Evolutionary conservation across 805 yeast species (phyloP).

Genomic region (Wickerhamomyces sydowiorum): DNA sequence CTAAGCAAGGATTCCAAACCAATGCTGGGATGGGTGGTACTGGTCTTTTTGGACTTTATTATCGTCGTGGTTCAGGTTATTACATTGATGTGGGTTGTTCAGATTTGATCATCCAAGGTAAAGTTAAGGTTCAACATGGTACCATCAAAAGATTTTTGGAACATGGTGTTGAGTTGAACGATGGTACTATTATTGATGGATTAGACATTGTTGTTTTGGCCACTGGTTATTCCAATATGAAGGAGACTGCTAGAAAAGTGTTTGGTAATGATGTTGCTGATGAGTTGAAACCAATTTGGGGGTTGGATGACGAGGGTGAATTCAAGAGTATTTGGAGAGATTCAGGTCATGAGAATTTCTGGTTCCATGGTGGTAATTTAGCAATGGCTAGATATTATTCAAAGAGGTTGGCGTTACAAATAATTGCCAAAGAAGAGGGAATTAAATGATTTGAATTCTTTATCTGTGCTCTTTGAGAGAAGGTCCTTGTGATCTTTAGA

Average conservation of each 20-base stretch:
- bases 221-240: slow-evolving; percentile 39
- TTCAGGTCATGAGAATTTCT: slow-evolving; percentile 34
- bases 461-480: neutral
- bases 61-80: slow-evolving; percentile 40
- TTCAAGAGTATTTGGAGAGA: slow-evolving; percentile 32
- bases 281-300: slow-evolving; percentile 35
- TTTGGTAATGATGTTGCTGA: slow-evolving; percentile 33
- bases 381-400: slow-evolving; percentile 33
- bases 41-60: slow-evolving; percentile 35
- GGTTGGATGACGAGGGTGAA: slow-evolving; percentile 39
- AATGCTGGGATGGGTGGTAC: slow-evolving; percentile 38
- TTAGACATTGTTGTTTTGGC: slow-evolving; percentile 38
- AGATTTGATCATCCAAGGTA: slow-evolving; percentile 31
- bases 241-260: slow-evolving; percentile 32
- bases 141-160: slow-evolving; percentile 30
- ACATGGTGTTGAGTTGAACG: slow-evolving; percentile 32
- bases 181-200: slow-evolving; percentile 29
- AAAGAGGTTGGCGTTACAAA: slow-evolving; percentile 34
- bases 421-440: slow-evolving; percentile 29
- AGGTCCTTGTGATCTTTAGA: neutral
- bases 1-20: slow-evolving; percentile 32
- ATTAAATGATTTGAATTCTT: slow-evolving; percentile 5
- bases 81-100: slow-evolving; percentile 42
- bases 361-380: slow-evolving; percentile 38
- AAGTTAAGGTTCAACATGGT: slow-evolving; percentile 32